phyloP scores from a whole-genome alignment of 257 asterid genomes.

The Thymus quinquecostatus region DNA sequence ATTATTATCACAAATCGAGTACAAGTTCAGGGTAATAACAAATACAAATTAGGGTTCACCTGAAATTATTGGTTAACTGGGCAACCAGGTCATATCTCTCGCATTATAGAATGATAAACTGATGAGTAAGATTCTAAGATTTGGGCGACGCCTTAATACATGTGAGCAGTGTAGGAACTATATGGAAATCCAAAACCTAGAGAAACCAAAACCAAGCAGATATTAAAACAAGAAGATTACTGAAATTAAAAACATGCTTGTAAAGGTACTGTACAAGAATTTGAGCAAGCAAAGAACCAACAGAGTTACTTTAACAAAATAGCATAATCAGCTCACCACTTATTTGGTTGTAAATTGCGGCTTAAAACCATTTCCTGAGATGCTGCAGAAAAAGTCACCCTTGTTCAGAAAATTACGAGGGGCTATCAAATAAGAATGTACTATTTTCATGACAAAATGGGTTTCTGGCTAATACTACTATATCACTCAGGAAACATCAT shows the following conservation, averaged over 20 bases:
- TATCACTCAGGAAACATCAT: constrained; percentile 22
- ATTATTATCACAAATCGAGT: constrained; percentile 16
- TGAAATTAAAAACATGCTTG: neutral
- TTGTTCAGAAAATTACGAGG: constrained; percentile 26
- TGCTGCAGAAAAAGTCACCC: constrained; percentile 34
- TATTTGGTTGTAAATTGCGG: constrained; percentile 26
- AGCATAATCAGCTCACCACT: constrained; percentile 42
- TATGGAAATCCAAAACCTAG: constrained; percentile 10
- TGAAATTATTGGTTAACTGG: constrained; percentile 18
- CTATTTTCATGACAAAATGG: constrained; percentile 23
- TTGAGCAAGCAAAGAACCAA: constrained; percentile 17
- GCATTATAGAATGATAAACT: constrained; percentile 26
- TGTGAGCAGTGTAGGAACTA: constrained; percentile 20
- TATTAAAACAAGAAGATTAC: constrained; percentile 6
- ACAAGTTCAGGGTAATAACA: neutral
- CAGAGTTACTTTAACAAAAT: constrained; percentile 4
- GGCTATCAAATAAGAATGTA: constrained; percentile 26
- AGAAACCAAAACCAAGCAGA: constrained; percentile 22
- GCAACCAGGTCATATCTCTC: constrained; percentile 26
- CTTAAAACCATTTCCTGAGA: constrained; percentile 28
- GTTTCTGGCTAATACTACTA: neutral
- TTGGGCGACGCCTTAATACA: constrained; percentile 27
- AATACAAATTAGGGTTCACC: constrained; percentile 27
- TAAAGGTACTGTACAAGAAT: constrained; percentile 12
- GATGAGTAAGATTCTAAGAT: constrained; percentile 25